Base-by-base conservation (phyloP, 441 rosid species). In the Pelargonium myrrhifolium region DNA sequence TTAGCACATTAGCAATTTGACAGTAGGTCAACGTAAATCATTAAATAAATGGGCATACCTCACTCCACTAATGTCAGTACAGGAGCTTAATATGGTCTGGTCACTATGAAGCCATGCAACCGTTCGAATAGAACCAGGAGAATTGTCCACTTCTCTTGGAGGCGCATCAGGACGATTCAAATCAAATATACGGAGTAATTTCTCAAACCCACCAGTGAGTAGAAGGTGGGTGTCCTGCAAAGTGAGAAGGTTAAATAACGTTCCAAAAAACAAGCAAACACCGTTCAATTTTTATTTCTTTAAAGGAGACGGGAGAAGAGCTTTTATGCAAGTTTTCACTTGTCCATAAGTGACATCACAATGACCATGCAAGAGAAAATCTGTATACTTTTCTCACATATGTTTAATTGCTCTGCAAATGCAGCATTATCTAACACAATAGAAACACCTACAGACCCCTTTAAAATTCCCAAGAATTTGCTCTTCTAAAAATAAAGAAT, bases 51-150 rank as follows among this genome's bases (percentile, higher is more conserved):
- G 10, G 59, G 1, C 60, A 55, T 55, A 55, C 60, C 60, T 55
- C 72, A 91, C 90, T 62, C 97, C 96, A 31, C 97, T 90, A 14
- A 86, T 84, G 69, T 91, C 96, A 80, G 89, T 72, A 68, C 92
- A 91, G 75, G 99, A 86, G 79, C 99, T 89, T 68, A 94, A 65
- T 64, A 94, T 89, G 22, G 96, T 89, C 78, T 89, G 92, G 74
- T 94, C 97, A 73, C 89, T 86, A 68, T 91, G 97, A 74, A 94
- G 93, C 97, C 99, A 94, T 15, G 96, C 89, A 49, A 85, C 89
- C 40, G 96, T 88, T 83, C 97, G 78, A 28, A 94, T 79, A 72
- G 97, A 89, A 76, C 96, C 92, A 47, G 96, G 92, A 37, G 96
- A 87, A 14, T 77, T 78, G 72, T 81, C 93, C 70, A 91, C 85